Base-by-base conservation (phyloP, 2,329 filamentous ascomycete species). In the Sphaerostilbella broomeana region DNA sequence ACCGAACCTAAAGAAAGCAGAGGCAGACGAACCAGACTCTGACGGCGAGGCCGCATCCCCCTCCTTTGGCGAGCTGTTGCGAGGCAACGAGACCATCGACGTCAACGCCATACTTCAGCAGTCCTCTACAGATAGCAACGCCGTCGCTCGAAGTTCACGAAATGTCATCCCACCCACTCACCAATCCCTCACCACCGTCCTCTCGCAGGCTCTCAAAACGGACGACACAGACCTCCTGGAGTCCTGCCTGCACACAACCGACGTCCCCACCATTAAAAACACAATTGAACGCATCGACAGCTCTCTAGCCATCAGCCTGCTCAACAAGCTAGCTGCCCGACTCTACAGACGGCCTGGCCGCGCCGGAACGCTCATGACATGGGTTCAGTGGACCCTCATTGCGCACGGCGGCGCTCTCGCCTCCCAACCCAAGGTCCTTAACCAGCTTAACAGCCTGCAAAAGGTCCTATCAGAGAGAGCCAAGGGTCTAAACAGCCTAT, bases 381-480 rank as follows among this genome's bases (percentile, higher is more conserved):
- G 92, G 89, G 84, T 97, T 29, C 89, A 95, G 63, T 95, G 88
- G 86, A 90, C 87, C 1, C 76, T 95, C 39, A 79, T 95, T 22
- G 82, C 86, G 2, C 92, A 98, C 57, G 92, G 92, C 49, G 92
- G 90, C 48, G 89, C 89, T 38, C 72, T 98, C 35, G 86, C 89
- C 9, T 83, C 83, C 21, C 86, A 94, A 59, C 79, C 85, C n/a
- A 83, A 89, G 47, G 72, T 95, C 25, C 74, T 92, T 50, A 80
- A 81, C 55, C 81, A 82, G 57, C 75, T 98, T 44, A 73, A 77
- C 33, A 81, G 84, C 27, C 71, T 98, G 39, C 86, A 90, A 61
- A 83, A 84, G 56, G 90, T 97, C 13, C 76, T 97, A 44, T 83
- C 88, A 47, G 86, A 94, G 64, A 80, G 92, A 28, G 83, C 88